Conservation (phyloP, 2,329 filamentous ascomycete species). For the Phialophora chinensis region DNA sequence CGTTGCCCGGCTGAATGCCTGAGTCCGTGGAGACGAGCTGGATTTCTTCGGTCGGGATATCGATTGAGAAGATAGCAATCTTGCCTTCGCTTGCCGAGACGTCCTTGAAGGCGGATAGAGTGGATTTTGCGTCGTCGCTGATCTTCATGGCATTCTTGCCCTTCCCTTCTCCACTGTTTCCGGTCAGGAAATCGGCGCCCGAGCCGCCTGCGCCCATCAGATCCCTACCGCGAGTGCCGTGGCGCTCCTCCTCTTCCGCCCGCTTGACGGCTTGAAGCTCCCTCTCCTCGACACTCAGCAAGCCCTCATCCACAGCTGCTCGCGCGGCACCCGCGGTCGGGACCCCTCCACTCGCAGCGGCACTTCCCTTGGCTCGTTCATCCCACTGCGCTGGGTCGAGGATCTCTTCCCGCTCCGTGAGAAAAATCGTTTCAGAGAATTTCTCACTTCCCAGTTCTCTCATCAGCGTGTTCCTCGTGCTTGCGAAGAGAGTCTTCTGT, state of each 20-base stretch:
- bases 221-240: constrained; percentile 58
- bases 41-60: constrained; percentile 60
- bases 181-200: constrained; percentile 37
- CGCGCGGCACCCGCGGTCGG: not conserved
- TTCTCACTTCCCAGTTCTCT: constrained; percentile 67
- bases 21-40: constrained; percentile 51
- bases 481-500: constrained; percentile 70
- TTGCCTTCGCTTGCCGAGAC: constrained; percentile 36
- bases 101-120: constrained; percentile 50
- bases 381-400: constrained; percentile 60
- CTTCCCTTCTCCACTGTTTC: constrained; percentile 40
- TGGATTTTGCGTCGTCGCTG: constrained; percentile 60
- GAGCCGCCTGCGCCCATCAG: constrained; percentile 53
- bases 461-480: constrained; percentile 65
- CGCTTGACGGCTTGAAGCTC: constrained; percentile 63
- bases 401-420: constrained; percentile 64
- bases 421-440: constrained; percentile 64
- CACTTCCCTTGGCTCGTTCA: constrained; percentile 52
- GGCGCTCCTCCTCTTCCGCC: constrained; percentile 63
- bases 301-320: constrained; percentile 49
- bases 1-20: constrained; percentile 48
- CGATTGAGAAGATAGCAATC: constrained; percentile 49
- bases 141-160: constrained; percentile 57
- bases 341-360: constrained; percentile 34
- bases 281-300: constrained; percentile 68